Evolutionary conservation across 1,284 basidiomycete genomes (phyloP).

Genomic region (Puccinia triticina): DNA sequence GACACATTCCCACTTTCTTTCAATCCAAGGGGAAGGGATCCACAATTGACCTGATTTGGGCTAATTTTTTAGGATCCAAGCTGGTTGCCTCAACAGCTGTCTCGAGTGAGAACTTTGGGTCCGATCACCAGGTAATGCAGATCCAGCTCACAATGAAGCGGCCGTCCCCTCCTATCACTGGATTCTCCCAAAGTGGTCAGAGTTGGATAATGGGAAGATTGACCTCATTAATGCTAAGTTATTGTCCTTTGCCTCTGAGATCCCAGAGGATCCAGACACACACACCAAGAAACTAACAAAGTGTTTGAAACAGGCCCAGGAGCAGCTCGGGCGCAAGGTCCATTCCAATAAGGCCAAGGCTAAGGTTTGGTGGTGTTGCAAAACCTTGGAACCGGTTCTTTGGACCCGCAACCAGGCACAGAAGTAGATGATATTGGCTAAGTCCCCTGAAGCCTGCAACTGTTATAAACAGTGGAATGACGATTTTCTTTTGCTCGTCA

Average conservation of each 20-base stretch:
- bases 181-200: background rate
- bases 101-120: background rate
- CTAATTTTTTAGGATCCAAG: constrained; percentile 5
- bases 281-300: background rate
- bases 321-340: background rate
- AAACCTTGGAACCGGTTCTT: background rate
- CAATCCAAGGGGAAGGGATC: background rate
- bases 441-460: background rate
- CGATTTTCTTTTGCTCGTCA: background rate
- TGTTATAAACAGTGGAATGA: background rate
- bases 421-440: background rate
- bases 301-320: background rate
- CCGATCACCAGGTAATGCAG: background rate
- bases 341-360: background rate
- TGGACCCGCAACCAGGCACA: background rate
- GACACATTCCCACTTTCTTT: background rate
- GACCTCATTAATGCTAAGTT: background rate
- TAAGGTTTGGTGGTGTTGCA: constrained; percentile 21
- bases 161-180: background rate
- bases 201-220: background rate
- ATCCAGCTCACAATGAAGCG: background rate
- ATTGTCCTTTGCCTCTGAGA: too few species aligned
- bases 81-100: background rate
- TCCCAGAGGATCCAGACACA: background rate
- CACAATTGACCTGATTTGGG: constrained; percentile 15